Evolutionary conservation across 1,284 basidiomycete species (phyloP).

Genomic region (Lignosus rhinocerotis): DNA sequence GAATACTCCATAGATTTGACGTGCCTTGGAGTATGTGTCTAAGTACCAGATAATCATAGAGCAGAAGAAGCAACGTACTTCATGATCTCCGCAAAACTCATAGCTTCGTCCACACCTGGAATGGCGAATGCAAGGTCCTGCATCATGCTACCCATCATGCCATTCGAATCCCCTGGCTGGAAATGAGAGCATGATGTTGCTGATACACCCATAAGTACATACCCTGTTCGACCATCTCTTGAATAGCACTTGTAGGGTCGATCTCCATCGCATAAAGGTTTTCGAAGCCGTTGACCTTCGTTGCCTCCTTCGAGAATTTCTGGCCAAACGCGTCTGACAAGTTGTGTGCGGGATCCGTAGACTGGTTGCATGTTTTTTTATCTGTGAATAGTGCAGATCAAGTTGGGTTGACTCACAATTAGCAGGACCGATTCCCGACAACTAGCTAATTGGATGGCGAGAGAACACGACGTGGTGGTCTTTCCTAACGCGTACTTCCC

Average conservation of each 20-base stretch:
- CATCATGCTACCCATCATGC: constrained; percentile 99
- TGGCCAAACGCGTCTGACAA: constrained; percentile 98
- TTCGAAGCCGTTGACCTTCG: constrained; percentile 97
- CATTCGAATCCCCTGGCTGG: constrained; percentile 78
- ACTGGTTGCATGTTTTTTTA: constrained; percentile 42
- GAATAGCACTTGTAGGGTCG: constrained; percentile 94
- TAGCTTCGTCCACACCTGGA: constrained; percentile 98
- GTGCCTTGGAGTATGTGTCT: constrained; percentile 56
- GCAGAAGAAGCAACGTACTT: constrained; percentile 63
- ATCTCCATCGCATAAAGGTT: constrained; percentile 99
- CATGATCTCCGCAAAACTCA: constrained; percentile 99
- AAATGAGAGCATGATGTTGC: constrained; percentile 3
- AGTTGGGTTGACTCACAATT: constrained; percentile 62
- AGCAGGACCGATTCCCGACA: constrained; percentile 89
- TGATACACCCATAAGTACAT: constrained; percentile 30
- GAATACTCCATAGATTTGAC: constrained; percentile 99
- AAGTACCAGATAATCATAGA: background rate
- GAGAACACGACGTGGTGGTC: constrained; percentile 93
- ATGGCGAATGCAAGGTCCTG: constrained; percentile 99
- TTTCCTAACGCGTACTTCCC: constrained; percentile 59
- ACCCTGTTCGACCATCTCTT: constrained; percentile 99
- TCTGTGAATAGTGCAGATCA: background rate
- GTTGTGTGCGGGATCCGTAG: constrained; percentile 99
- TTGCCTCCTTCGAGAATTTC: constrained; percentile 99
- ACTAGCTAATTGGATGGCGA: constrained; percentile 91